These are phyloP conservation scores for Amphibolis antarctica DNA, from an alignment of 106 monocot genomes.

Conservation along the genomic window DNA sequence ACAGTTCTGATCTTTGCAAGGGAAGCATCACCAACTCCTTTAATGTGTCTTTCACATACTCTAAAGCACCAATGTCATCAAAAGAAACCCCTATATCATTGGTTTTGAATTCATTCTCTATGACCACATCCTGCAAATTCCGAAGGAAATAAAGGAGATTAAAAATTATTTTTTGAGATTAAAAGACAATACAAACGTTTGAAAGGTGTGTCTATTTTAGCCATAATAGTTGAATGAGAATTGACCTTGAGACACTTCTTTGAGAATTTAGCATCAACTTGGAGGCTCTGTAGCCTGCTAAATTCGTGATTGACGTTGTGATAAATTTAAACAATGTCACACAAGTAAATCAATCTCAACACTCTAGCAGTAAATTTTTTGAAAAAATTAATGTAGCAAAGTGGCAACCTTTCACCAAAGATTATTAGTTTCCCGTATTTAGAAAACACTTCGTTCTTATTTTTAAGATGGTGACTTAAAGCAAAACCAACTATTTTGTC, in stretches of 20 bases:
- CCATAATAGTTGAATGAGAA: not conserved
- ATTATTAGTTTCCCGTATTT: slow-evolving; percentile 49
- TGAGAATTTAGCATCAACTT: slow-evolving; percentile 15
- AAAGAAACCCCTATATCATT: slow-evolving; percentile 96
- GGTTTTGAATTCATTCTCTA: slow-evolving; percentile 98
- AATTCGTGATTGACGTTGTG: slow-evolving; percentile 16
- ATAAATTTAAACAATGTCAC: not conserved
- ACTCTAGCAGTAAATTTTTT: not conserved
- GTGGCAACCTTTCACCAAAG: slow-evolving; percentile 59
- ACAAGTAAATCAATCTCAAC: not conserved
- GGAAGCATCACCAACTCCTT: slow-evolving; percentile 99
- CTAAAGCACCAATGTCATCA: slow-evolving; percentile 93
- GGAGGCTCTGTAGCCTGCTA: slow-evolving; percentile 16
- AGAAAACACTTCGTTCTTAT: slow-evolving; percentile 9
- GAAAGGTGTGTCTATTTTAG: too few species aligned
- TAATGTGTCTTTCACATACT: slow-evolving; percentile 93
- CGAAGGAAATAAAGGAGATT: not conserved
- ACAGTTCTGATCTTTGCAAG: slow-evolving; percentile 88
- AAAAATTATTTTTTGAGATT: not conserved
- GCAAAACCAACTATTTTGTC: slow-evolving; percentile 93
- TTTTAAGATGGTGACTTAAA: slow-evolving; percentile 65
- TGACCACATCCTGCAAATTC: slow-evolving; percentile 67
- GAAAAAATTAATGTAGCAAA: not conserved
- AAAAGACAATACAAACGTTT: not conserved
- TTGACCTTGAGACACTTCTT: slow-evolving; percentile 26